Evolutionary conservation across 345 rosid species (phyloP), one percentile per base, ranked within the genome.

Genomic region (Salix koriyanagi): DNA sequence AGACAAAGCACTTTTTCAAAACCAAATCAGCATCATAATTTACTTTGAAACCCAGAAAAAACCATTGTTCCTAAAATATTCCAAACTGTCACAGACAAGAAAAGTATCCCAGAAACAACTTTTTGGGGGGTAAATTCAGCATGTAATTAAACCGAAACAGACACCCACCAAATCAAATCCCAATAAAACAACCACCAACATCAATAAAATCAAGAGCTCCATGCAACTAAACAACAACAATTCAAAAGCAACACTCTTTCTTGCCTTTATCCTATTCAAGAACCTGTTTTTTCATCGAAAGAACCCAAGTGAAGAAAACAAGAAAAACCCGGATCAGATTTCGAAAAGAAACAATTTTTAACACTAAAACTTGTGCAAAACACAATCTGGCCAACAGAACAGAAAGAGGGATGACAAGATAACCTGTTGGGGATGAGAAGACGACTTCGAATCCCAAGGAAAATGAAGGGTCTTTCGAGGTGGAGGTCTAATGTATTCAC

Each of bases 351-450:
- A 73, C 58, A 76, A 41, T 62, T 52, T 75, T 60, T 37, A 26
- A 42, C 4, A 16, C 42, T 0, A 60, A 62, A 30, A 69, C 56
- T 23, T 19, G 15, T 9, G 26, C 16, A 2, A 50, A 30, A 65
- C 15, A 13, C 25, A 18, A 5, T 61, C 5, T 26, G 7, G 32
- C 3, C 23, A 75, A 77, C 26, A 19, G 64, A 58, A 58, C 23
- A 78, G 30, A 68, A 73, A 67, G 34, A 16, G 50, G 54, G 11
- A 11, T 39, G 67, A 56, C 2, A 8, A 28, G 44, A 15, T 64
- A 60, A 93, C 99, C 98, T 93, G 98, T 70, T 88, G 91, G 58
- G 99, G 94, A 79, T 69, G 77, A 65, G 91, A 84, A 64, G 92
- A 71, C 48, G 83, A 77, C 75, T 72, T 87, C 64, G 80, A 77